Base-by-base conservation (phyloP, 2,329 filamentous ascomycete species). In the Fonsecaea pugnacius region DNA sequence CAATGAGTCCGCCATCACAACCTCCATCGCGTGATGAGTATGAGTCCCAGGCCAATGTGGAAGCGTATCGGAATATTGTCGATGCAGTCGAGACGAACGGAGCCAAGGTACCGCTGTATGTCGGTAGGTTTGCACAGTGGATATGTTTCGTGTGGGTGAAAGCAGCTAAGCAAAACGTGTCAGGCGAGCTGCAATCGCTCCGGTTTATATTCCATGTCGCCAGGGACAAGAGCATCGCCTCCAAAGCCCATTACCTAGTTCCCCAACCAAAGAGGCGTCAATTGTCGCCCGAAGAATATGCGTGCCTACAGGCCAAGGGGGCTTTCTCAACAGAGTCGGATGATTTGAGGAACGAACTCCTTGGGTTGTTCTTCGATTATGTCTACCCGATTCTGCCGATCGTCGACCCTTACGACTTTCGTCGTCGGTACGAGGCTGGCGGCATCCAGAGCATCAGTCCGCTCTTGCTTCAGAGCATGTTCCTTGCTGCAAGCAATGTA, bases 391-490 rank as follows among this genome's bases (percentile, higher is more conserved):
- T 61, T 9, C 48, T 66, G 24, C 64, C 64, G 3, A 59, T 66
- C 30, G 14, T 64, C 14, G 57, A 64, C 36, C 56, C 58, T 14
- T 48, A 58, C 35, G 57, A 57, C 18, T 64, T 66, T 54, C 43
- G 52, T 30, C 56, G 62, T 33, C 56, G 46, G 3, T 64, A 56
- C 57, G 64, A 66, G 8, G 18, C 51, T 10, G 43, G 48, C 32
- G 57, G 52, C 7, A 24, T 48, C 27, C 35, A 24, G 3, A 58
- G 27, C 24, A 57, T 62, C 21, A 64, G 64, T 33, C 64, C 56
- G 14, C 46, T 79, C n/a, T 68, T 79, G 1, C 67, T 79, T 9
- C 79, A 77, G 76, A 76, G 75, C 61, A 72, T 78, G 24, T 78
- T 78, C 55, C 77, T 75, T 43, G 75, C 73, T 30, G 75, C 74